Base-by-base conservation (phyloP, 805 yeast genomes). In the Jamesozyma piceae region DNA sequence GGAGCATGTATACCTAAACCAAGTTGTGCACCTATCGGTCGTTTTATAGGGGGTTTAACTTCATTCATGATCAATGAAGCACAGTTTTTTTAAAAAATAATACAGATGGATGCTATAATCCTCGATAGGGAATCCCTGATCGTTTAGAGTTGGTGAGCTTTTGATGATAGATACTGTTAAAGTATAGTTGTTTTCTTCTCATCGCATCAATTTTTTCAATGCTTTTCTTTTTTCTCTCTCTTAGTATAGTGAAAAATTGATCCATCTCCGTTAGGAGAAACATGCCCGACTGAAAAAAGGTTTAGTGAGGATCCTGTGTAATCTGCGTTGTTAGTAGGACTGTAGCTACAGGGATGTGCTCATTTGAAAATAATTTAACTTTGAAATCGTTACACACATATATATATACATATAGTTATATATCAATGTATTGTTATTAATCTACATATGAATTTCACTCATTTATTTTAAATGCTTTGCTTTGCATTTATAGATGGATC, bases 401-500 rank as follows among this genome's bases (percentile, higher is more conserved):
- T 24, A 8, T 6, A 11, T 24, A 6, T 24, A 8, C 10, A 24
- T 24, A 24, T 24, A 24, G 6, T 8, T 24, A 24, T 24, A 24
- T 24, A 11, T 24, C 6, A 8, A 24, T 24, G 11, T 24, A 24
- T 24, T 24, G 6, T 8, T 24, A 24, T 24, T 24, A 24, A 24
- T 24, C 6, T 11, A 24, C 28, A 11, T 24, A 24, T 24, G 11
- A 24, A 24, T 11, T 24, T 11, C n/a, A n/a, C n/a, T n/a, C n/a
- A n/a, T n/a, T n/a, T n/a, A n/a, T 24, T 24, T 24, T 24, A 24
- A 24, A 11, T 24, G 31, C 6, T 13, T 5, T 3, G 24, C 27
- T 24, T 17, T 15, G 32, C 17, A n/a, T 17, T 36, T 18, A 38
- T 37, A 21, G 60, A 47, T 40, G 65, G 64, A 33, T 60, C 64